Percentiles rank a stretch among this genome's conserved stretches.
Evolutionary conservation across 441 rosid species (phyloP).

Genomic region (Euphorbia neoarborescens): DNA sequence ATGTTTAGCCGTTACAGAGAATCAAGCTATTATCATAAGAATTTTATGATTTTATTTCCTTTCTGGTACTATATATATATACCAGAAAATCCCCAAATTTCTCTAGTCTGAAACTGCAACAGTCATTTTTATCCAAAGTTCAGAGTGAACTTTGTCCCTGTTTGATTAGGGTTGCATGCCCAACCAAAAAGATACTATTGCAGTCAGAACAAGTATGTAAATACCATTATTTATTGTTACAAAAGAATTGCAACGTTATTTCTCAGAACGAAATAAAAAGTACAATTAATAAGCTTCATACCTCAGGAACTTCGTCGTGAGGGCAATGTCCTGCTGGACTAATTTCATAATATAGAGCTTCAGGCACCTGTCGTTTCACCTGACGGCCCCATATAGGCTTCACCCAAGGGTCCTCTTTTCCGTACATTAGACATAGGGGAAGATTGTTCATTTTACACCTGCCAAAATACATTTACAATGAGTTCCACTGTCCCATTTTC

Average conservation of each 20-base stretch:
- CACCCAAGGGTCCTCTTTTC: constrained; percentile 96
- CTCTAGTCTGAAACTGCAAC: too few relatives aligned
- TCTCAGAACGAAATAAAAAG: not conserved
- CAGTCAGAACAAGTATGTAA: too few relatives aligned
- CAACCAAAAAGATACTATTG: not conserved
- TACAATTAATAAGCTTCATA: constrained; percentile 19
- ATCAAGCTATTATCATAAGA: too few relatives aligned
- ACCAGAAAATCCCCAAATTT: too few relatives aligned
- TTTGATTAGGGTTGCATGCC: not conserved
- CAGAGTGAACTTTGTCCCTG: too few relatives aligned
- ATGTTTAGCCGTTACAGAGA: too few relatives aligned
- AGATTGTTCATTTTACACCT: constrained; percentile 54
- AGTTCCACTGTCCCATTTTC: not conserved
- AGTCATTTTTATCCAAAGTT: too few relatives aligned
- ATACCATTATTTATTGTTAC: not conserved
- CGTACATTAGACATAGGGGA: constrained; percentile 74
- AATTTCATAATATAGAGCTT: constrained; percentile 78
- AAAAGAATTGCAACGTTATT: not conserved
- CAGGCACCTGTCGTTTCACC: constrained; percentile 64
- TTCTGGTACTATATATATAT: too few relatives aligned
- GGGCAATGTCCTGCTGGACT: constrained; percentile 99
- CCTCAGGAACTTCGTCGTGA: constrained; percentile 98
- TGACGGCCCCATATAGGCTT: constrained; percentile 76
- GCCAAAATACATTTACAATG: constrained; percentile 16
- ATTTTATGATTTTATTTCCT: too few relatives aligned